phyloP scores from a whole-genome alignment of 2,329 filamentous ascomycete genomes.

The Clarireedia sp. region DNA sequence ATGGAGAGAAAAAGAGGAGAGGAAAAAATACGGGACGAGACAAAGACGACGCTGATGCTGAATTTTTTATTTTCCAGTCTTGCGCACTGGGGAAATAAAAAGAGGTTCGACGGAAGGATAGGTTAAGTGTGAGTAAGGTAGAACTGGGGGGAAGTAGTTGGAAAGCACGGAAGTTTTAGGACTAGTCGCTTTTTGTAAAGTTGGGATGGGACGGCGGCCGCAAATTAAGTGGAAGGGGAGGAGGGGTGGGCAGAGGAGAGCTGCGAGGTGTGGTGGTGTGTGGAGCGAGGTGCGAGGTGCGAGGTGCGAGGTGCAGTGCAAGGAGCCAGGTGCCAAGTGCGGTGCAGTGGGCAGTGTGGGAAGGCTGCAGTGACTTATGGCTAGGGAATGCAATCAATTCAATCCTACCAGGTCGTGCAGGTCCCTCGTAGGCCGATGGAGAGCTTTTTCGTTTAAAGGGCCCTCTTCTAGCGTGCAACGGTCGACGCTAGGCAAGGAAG shows the following conservation, averaged over 20 bases:
- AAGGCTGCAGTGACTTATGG: background rate
- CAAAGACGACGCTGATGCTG: background rate
- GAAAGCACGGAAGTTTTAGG: conserved; percentile 3
- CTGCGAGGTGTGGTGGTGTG: background rate
- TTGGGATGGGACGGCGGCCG: background rate
- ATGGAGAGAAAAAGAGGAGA: background rate
- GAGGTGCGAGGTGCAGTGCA: background rate
- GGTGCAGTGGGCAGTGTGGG: background rate
- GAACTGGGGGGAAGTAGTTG: conserved; percentile 7
- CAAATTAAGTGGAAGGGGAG: background rate
- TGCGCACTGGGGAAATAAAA: no score
- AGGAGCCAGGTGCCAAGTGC: background rate
- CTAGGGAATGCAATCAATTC: background rate
- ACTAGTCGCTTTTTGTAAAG: conserved; percentile 3
- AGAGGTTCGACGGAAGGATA: background rate
- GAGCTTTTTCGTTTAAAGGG: no score
- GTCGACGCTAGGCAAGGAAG: no score
- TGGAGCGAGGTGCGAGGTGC: background rate
- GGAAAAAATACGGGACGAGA: background rate
- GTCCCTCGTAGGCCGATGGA: no score
- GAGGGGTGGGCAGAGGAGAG: background rate
- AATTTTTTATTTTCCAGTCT: background rate
- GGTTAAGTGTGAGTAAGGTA: conserved; percentile 1
- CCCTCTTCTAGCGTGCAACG: no score
- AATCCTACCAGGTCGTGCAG: no score